These are phyloP conservation scores for Leccinum fibrillosum DNA, from an alignment of 768 basidiomycete genomes.

Conservation along the genomic window DNA sequence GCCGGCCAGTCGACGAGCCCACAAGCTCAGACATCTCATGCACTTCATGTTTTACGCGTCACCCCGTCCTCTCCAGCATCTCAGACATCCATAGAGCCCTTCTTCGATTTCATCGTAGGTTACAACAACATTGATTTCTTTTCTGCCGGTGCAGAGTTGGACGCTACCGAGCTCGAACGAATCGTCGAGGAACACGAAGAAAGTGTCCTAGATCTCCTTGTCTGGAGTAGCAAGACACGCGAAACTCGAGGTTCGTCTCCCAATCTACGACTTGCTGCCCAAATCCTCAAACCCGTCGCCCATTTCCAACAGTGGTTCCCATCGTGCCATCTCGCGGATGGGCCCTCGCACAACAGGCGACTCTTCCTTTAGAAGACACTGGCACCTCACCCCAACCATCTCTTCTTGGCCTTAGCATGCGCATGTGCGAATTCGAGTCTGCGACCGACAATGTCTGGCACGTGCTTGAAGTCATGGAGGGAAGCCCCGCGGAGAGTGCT, in stretches of 20 bases:
- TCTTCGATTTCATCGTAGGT: constrained; percentile 96
- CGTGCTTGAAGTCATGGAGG: constrained; percentile 94
- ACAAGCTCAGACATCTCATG: constrained; percentile 38
- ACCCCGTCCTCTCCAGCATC: constrained; percentile 89
- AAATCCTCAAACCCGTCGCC: not conserved
- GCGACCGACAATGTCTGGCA: constrained; percentile 97
- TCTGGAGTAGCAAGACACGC: constrained; percentile 83
- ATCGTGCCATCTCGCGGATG: constrained; percentile 84
- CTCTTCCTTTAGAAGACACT: constrained; percentile 37
- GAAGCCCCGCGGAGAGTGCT: constrained; percentile 93
- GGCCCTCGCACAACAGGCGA: constrained; percentile 49
- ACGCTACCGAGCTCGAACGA: constrained; percentile 67
- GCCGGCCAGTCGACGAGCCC: constrained; percentile 66
- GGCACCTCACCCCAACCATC: constrained; percentile 66
- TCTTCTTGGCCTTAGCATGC: constrained; percentile 89
- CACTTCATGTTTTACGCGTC: constrained; percentile 85
- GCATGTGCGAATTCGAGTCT: constrained; percentile 86
- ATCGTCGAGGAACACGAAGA: constrained; percentile 85
- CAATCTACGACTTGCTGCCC: not conserved
- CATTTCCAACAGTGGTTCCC: constrained; percentile 59
- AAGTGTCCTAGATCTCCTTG: constrained; percentile 60
- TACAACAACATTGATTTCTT: constrained; percentile 65
- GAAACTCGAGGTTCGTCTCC: constrained; percentile 57
- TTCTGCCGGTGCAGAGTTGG: constrained; percentile 49
- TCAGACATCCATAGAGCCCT: constrained; percentile 79